Conservation (phyloP, 495 filamentous ascomycete species). For the Penicillium roqueforti region DNA sequence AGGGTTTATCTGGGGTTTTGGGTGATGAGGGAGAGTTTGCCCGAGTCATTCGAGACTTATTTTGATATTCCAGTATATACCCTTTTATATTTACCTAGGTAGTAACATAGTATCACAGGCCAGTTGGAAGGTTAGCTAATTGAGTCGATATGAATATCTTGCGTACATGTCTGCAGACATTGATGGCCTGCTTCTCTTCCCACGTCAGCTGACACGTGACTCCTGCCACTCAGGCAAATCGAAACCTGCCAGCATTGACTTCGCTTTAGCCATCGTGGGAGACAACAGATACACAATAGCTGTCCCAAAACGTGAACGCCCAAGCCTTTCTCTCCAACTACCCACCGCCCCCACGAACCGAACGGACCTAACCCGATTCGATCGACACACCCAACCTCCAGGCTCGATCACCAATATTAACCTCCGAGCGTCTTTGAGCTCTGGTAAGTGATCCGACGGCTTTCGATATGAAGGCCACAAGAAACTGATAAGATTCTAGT, state of each 20-base stretch:
- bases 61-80: constrained; percentile 39
- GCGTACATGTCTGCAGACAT: no score
- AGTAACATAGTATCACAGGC: not conserved
- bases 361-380: constrained; percentile 29
- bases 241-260: not conserved
- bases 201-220: not conserved
- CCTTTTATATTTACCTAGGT: not conserved
- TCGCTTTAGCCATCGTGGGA: not conserved
- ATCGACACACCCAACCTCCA: constrained; percentile 23
- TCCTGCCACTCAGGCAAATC: not conserved
- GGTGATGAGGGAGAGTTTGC: constrained; percentile 63
- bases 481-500: constrained; percentile 24
- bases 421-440: not conserved
- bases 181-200: no score
- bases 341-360: constrained; percentile 34
- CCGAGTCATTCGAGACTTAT: constrained; percentile 60
- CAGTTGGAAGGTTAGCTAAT: not conserved
- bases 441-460: not conserved
- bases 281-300: not conserved
- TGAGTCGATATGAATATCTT: not conserved
- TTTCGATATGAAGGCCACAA: constrained; percentile 1
- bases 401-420: constrained; percentile 2
- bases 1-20: constrained; percentile 48
- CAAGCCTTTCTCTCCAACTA: not conserved
- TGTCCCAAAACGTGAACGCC: not conserved